These are phyloP conservation scores for Penicillium antarcticum DNA, from an alignment of 495 filamentous ascomycete genomes.

Conservation along the genomic window DNA sequence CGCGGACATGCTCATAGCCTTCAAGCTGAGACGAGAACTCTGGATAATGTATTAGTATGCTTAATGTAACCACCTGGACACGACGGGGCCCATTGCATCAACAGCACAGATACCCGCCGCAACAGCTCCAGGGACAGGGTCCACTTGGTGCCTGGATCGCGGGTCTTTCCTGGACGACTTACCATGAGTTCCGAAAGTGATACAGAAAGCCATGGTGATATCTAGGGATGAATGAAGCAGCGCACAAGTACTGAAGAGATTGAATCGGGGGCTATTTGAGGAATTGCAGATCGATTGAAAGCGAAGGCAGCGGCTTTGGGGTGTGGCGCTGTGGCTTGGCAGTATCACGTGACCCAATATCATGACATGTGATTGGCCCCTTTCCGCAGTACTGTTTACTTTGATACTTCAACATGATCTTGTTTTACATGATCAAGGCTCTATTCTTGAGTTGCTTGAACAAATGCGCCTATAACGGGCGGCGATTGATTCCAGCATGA, in stretches of 20 bases:
- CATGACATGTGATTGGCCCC: constrained; percentile 14
- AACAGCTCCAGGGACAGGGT: constrained; percentile 1
- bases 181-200: constrained; percentile 56
- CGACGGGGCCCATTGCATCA: constrained; percentile 2
- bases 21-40: constrained; percentile 51
- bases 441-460: too few relatives aligned
- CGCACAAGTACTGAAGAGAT: neutral
- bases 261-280: constrained; percentile 2
- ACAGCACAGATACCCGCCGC: constrained; percentile 12
- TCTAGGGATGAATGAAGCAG: neutral
- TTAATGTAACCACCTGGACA: constrained; percentile 3
- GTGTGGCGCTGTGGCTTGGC: constrained; percentile 28
- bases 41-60: constrained; percentile 10
- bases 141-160: constrained; percentile 1
- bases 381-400: neutral
- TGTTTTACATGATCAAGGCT: too few relatives aligned
- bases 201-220: constrained; percentile 49
- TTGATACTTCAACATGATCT: too few relatives aligned
- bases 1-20: constrained; percentile 53
- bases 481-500: neutral
- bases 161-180: constrained; percentile 15
- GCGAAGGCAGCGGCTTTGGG: constrained; percentile 24
- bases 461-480: neutral
- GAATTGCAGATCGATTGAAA: constrained; percentile 6
- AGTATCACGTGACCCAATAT: constrained; percentile 18